These are phyloP conservation scores for Boletus tomentosulus DNA, from an alignment of 768 basidiomycete genomes.

Conservation along the genomic window DNA sequence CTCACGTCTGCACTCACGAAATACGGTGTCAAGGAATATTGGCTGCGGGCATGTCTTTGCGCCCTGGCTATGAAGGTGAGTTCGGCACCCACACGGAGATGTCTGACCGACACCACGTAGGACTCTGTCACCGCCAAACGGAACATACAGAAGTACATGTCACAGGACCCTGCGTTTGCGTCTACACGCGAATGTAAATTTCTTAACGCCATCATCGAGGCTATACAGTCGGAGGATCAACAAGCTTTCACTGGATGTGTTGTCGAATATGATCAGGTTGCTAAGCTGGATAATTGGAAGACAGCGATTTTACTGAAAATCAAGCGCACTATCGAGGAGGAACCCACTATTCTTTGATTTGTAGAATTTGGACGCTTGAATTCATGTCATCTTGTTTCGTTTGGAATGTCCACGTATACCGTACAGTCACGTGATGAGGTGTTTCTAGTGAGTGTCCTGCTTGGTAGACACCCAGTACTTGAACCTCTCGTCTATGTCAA, in stretches of 20 bases:
- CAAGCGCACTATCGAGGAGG: slow-evolving; percentile 73
- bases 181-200: slow-evolving; percentile 94
- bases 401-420: slow-evolving; percentile 14
- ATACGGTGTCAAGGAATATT: slow-evolving; percentile 98
- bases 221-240: slow-evolving; percentile 66
- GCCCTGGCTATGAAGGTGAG: slow-evolving; percentile 83
- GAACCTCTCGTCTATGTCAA: slow-evolving; percentile 6
- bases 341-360: slow-evolving; percentile 35
- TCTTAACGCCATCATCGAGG: slow-evolving; percentile 69
- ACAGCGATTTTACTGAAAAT: slow-evolving; percentile 86
- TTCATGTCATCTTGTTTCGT: background rate
- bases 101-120: slow-evolving; percentile 38
- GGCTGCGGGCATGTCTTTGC: slow-evolving; percentile 84
- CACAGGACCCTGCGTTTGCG: slow-evolving; percentile 80
- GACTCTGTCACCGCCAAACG: slow-evolving; percentile 81
- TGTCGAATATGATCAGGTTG: slow-evolving; percentile 89
- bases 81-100: slow-evolving; percentile 5
- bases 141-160: slow-evolving; percentile 70
- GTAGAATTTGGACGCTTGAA: background rate
- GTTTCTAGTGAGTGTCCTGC: background rate
- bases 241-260: slow-evolving; percentile 79
- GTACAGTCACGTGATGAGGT: slow-evolving; percentile 19
- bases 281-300: slow-evolving; percentile 95
- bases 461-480: background rate
- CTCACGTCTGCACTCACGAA: slow-evolving; percentile 83